Evolutionary conservation across 352 stramenopile genomes (phyloP), one percentile per base, ranked within the genome.

Genomic region (Pythium grandisporangium): DNA sequence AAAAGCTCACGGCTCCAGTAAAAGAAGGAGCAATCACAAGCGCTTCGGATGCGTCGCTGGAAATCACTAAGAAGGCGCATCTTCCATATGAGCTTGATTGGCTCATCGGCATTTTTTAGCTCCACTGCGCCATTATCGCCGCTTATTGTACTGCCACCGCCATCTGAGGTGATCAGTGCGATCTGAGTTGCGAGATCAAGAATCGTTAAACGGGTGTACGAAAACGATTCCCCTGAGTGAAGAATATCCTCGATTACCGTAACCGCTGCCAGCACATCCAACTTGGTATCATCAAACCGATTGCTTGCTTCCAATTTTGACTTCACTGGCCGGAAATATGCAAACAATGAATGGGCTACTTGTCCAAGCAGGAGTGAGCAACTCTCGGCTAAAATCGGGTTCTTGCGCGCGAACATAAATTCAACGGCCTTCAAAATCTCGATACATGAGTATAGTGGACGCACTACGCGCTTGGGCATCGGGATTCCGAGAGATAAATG

Each of bases 1-100:
- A 97, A 55, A 16, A 96, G 47, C 57, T 97, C 86, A 3, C 76
- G 72, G 48, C 88, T 93, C 75, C 91, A 97, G 59, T 96, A 97
- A 25, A 97, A 84, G 52, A 96, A 95, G 6, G 84, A 95, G 51
- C 82, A 96, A 56, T 96, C 85, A 52, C 86, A 96, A 3, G 77
- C 84, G 30, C 63, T 68, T 14, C 70, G 59, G 34, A 97, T 81
- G 35, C 83, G 81, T 7, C 79, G 71, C 50, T 96, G 87, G 47
- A 96, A 95, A 49, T 91, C 82, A 44, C 74, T 86, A 36, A 96
- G 53, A 25, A 96, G 45, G 14, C 71, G 68, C 35, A 97, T 56
- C 48, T 89, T 88, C 68, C 81, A 90, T 30, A 92, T 85, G 14
- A 90, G 47, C 42, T 87, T 88, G 22, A 87, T 58, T 17, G 74